Evolutionary conservation across 495 filamentous ascomycete genomes (phyloP).

Genomic region (Filosporella fistucella): DNA sequence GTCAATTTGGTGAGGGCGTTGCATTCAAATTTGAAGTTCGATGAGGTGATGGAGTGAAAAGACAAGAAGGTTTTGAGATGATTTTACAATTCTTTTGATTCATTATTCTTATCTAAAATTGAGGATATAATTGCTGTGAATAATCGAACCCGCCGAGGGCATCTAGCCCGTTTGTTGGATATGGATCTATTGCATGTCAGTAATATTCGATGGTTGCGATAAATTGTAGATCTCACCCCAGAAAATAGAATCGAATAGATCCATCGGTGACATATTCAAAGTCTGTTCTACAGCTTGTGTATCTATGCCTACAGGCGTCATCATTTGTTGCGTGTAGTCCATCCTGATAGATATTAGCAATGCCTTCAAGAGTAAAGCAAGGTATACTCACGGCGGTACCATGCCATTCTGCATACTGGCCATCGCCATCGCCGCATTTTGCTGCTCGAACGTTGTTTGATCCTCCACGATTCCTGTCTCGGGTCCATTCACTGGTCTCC

Average conservation of each 20-base stretch:
- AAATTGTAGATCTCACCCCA: constrained; percentile 40
- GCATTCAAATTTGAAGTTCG: no score
- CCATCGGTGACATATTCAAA: constrained; percentile 49
- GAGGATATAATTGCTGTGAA: constrained; percentile 15
- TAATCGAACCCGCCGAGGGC: constrained; percentile 18
- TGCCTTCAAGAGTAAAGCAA: neutral
- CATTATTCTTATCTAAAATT: constrained; percentile 12
- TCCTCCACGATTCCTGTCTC: constrained; percentile 12
- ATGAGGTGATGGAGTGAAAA: no score
- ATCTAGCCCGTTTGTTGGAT: constrained; percentile 21
- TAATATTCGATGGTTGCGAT: neutral
- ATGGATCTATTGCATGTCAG: constrained; percentile 16
- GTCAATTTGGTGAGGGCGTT: no score
- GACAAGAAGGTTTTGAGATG: no score
- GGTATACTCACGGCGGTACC: constrained; percentile 22
- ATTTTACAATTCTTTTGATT: no score
- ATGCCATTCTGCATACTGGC: constrained; percentile 45
- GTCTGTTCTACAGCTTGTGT: constrained; percentile 13
- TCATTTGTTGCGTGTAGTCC: constrained; percentile 23
- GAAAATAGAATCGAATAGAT: constrained; percentile 54
- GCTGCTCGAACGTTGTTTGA: constrained; percentile 35
- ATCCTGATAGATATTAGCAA: constrained; percentile 14
- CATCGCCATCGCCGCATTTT: constrained; percentile 51
- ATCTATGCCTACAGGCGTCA: constrained; percentile 9
- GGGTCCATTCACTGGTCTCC: neutral